phyloP scores from a whole-genome alignment of 2,329 filamentous ascomycete species.

The Colletotrichum tabaci region DNA sequence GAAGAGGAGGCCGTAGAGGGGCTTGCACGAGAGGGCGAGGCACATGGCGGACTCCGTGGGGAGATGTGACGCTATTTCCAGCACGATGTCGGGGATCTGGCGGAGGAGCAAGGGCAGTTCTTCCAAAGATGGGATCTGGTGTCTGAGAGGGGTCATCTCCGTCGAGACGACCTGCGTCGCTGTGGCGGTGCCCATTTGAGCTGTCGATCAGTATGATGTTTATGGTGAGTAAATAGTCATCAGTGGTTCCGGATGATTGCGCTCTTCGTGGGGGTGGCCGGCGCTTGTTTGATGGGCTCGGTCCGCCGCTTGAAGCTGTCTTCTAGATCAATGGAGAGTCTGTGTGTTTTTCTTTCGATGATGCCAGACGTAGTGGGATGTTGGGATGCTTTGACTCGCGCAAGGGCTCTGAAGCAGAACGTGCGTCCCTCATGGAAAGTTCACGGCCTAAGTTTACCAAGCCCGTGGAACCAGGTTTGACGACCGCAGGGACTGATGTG shows the following conservation, averaged over 20 bases:
- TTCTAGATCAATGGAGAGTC: background rate
- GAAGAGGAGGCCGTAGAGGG: slow-evolving; percentile 33
- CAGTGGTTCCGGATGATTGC: background rate
- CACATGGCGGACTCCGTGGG: slow-evolving; percentile 31
- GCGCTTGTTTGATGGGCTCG: background rate
- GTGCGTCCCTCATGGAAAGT: background rate
- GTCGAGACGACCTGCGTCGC: background rate
- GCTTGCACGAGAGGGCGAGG: slow-evolving; percentile 32
- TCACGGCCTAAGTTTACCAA: background rate
- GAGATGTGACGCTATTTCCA: slow-evolving; percentile 38
- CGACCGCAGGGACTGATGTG: background rate
- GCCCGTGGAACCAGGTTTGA: background rate
- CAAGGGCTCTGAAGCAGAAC: background rate
- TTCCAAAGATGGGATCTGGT: background rate
- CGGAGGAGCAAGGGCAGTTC: slow-evolving; percentile 19
- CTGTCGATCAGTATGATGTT: background rate
- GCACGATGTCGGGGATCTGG: slow-evolving; percentile 29
- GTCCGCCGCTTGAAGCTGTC: background rate
- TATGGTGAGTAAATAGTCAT: background rate
- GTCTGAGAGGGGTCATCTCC: background rate
- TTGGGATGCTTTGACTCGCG: slow-evolving; percentile 8
- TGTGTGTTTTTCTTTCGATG: slow-evolving; percentile 7
- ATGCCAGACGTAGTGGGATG: background rate
- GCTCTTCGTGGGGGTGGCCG: background rate
- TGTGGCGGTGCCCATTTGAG: background rate